Percentiles rank a stretch among this genome's conserved stretches.
These are phyloP conservation scores for Coleophoma crateriformis DNA, from an alignment of 2,329 filamentous ascomycete species.

Conservation along the genomic window DNA sequence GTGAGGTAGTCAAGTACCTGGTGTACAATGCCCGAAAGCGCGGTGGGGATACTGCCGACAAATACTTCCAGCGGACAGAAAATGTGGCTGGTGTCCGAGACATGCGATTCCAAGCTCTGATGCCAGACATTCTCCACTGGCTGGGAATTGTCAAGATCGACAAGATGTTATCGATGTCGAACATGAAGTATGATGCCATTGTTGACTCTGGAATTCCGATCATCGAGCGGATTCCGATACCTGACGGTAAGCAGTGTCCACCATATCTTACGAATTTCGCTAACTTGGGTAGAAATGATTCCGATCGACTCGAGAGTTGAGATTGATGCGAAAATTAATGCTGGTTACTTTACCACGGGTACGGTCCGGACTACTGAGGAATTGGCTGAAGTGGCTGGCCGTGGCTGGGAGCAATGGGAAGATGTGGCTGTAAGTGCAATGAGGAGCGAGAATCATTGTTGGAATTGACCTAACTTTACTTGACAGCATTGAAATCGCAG, in stretches of 20 bases:
- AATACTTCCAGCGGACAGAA: conserved; percentile 90
- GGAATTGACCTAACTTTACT: no score
- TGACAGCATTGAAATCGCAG: no score
- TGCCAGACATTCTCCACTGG: conserved; percentile 96
- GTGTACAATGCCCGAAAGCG: conserved; percentile 74
- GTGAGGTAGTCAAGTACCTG: conserved; percentile 86
- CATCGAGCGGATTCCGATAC: conserved; percentile 79
- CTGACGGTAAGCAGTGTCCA: conserved; percentile 63
- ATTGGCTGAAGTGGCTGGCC: conserved; percentile 72
- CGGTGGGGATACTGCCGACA: conserved; percentile 69
- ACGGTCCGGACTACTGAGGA: conserved; percentile 81
- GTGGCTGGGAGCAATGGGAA: conserved; percentile 75
- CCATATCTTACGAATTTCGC: no score
- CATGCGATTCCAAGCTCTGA: conserved; percentile 93
- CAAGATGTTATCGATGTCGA: conserved; percentile 94
- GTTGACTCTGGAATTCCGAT: conserved; percentile 63
- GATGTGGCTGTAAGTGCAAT: not conserved
- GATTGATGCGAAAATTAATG: conserved; percentile 94
- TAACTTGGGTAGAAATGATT: conserved; percentile 65
- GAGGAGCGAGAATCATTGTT: no score
- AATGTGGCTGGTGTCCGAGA: conserved; percentile 91
- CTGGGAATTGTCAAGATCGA: conserved; percentile 95
- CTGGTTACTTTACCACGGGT: conserved; percentile 74
- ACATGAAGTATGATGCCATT: conserved; percentile 52
- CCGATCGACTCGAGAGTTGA: conserved; percentile 87